Conservation (phyloP, 2,329 filamentous ascomycete species). For the Colletotrichum tanaceti region DNA sequence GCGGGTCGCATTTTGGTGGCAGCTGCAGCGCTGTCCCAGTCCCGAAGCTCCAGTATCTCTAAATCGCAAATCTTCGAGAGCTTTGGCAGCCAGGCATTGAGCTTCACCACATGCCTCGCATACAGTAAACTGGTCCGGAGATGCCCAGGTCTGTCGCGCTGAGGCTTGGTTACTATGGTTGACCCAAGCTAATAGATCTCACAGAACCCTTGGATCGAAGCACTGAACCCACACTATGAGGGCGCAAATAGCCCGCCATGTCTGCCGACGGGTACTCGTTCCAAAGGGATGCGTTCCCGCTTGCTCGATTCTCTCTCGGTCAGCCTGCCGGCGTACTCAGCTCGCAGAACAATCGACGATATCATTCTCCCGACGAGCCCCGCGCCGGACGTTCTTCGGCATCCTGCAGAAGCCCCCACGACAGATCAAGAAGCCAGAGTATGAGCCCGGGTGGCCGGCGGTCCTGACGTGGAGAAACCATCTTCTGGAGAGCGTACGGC, state of each 20-base stretch:
- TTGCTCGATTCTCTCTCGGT: constrained; percentile 49
- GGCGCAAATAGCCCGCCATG: constrained; percentile 59
- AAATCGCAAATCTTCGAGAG: constrained; percentile 37
- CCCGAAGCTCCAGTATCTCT: constrained; percentile 30
- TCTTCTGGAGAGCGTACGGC: constrained; percentile 71
- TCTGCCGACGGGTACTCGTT: constrained; percentile 53
- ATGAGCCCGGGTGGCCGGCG: constrained; percentile 77
- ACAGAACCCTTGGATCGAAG: constrained; percentile 28
- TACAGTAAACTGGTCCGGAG: constrained; percentile 18
- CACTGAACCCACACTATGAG: constrained; percentile 53
- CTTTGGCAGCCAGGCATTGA: constrained; percentile 34
- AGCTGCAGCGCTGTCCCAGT: constrained; percentile 30
- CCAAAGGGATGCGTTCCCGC: constrained; percentile 50
- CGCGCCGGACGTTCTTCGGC: constrained; percentile 66
- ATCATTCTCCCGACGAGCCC: constrained; percentile 42
- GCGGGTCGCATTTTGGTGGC: constrained; percentile 38
- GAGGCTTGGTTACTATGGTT: background rate
- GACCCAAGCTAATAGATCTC: background rate
- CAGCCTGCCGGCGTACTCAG: constrained; percentile 43
- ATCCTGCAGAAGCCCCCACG: constrained; percentile 71
- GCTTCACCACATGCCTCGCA: constrained; percentile 36
- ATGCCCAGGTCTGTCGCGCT: constrained; percentile 31
- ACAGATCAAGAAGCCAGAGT: constrained; percentile 69
- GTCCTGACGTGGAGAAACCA: constrained; percentile 76
- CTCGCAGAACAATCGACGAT: constrained; percentile 42